Conservation (phyloP, 768 basidiomycete genomes). For the Termitomyces sp. region DNA sequence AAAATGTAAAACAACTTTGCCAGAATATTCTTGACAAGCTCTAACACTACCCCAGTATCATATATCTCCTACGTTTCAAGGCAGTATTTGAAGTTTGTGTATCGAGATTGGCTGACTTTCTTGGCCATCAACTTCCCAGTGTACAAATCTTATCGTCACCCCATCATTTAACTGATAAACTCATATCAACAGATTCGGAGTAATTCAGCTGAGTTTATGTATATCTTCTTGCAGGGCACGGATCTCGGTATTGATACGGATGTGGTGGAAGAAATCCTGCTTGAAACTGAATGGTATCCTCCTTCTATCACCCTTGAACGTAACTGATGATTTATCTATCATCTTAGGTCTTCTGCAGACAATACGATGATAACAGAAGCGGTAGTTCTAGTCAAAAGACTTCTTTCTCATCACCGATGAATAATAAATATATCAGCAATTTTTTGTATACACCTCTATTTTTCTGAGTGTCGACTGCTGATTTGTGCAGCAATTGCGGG, state of each 20-base stretch:
- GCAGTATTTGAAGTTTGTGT: constrained; percentile 39
- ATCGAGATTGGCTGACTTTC: constrained; percentile 48
- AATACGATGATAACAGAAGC: constrained; percentile 29
- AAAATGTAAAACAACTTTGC: constrained; percentile 51
- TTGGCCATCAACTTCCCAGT: constrained; percentile 76
- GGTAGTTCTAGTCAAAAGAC: constrained; percentile 33
- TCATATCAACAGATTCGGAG: constrained; percentile 57
- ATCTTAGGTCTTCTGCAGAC: constrained; percentile 44
- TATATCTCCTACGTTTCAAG: constrained; percentile 55
- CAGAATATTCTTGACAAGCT: neutral
- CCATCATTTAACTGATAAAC: neutral
- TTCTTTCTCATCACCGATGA: constrained; percentile 24
- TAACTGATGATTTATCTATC: neutral
- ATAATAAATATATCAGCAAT: neutral
- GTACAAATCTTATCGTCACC: constrained; percentile 33
- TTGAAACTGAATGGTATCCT: constrained; percentile 77
- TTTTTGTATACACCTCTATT: neutral
- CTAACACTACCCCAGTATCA: constrained; percentile 38
- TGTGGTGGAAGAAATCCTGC: constrained; percentile 58
- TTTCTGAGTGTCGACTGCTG: too few relatives aligned
- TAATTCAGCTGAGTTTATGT: constrained; percentile 79
- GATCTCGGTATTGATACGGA: constrained; percentile 64
- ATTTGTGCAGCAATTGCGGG: neutral
- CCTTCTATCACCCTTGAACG: neutral
- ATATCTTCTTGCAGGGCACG: constrained; percentile 65